Evolutionary conservation across 1,284 basidiomycete species (phyloP).

Genomic region (Sanghuangporus baumii): DNA sequence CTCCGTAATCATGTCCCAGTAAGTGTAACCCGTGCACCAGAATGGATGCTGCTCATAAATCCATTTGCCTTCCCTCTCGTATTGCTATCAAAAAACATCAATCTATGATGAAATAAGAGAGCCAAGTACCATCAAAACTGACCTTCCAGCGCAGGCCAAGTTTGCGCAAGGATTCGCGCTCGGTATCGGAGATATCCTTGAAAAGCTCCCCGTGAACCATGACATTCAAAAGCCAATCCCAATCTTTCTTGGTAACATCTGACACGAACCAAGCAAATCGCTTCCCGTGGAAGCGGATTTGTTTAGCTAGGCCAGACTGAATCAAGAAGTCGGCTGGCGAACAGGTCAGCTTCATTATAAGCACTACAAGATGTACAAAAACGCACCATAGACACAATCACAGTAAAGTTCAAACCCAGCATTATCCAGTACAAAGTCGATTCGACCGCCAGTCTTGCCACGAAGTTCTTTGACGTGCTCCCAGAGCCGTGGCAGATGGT

Average conservation of each 20-base stretch:
- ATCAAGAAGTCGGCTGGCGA: slow-evolving; percentile 78
- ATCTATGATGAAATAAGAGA: background rate
- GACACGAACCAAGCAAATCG: slow-evolving; percentile 91
- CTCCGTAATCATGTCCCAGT: slow-evolving; percentile 87
- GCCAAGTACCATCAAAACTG: slow-evolving; percentile 8
- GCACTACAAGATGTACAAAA: background rate
- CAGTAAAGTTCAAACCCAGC: slow-evolving; percentile 95
- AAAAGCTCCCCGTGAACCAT: slow-evolving; percentile 89
- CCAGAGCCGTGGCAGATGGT: slow-evolving; percentile 80
- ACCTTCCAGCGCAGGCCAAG: slow-evolving; percentile 92
- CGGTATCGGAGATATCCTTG: slow-evolving; percentile 72
- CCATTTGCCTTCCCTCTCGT: slow-evolving; percentile 92
- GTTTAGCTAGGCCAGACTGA: slow-evolving; percentile 81
- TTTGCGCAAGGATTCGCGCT: slow-evolving; percentile 76
- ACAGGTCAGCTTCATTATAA: slow-evolving; percentile 11
- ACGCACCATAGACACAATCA: slow-evolving; percentile 88
- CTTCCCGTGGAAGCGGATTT: slow-evolving; percentile 92
- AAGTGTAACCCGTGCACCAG: slow-evolving; percentile 95
- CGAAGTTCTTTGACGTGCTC: slow-evolving; percentile 71
- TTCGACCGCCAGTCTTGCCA: slow-evolving; percentile 68
- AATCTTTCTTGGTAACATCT: slow-evolving; percentile 96
- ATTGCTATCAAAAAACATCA: slow-evolving; percentile 51
- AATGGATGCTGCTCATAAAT: slow-evolving; percentile 96
- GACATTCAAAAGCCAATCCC: slow-evolving; percentile 89
- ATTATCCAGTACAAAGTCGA: slow-evolving; percentile 90